phyloP scores from a whole-genome alignment of 176 grass and related monocot species.

The Carex myosuroides region DNA sequence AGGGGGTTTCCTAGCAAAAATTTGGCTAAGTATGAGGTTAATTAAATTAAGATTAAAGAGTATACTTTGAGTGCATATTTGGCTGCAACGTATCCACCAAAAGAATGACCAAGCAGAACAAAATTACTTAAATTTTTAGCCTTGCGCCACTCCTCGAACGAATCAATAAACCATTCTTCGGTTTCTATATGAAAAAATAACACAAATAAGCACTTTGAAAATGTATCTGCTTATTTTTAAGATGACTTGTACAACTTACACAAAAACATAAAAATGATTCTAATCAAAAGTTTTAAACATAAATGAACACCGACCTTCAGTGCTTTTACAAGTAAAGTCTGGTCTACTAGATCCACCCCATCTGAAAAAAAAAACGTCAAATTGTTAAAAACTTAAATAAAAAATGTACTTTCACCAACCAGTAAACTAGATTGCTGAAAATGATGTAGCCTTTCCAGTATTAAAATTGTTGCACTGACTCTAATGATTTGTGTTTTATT shows the following conservation, averaged over 20 bases:
- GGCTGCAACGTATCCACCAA: slow-evolving; percentile 93
- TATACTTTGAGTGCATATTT: slow-evolving; percentile 91
- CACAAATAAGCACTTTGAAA: slow-evolving; percentile 20
- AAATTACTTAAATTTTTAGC: slow-evolving; percentile 89
- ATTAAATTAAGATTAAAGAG: neutral
- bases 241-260: neutral
- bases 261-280: neutral
- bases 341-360: slow-evolving; percentile 99
- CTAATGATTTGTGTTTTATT: no score
- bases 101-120: slow-evolving; percentile 95
- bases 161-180: slow-evolving; percentile 97
- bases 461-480: neutral
- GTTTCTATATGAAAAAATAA: slow-evolving; percentile 57
- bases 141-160: slow-evolving; percentile 98
- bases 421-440: neutral
- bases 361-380: slow-evolving; percentile 34
- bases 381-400: neutral
- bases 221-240: neutral
- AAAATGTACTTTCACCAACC: neutral
- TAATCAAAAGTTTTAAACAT: neutral
- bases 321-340: slow-evolving; percentile 96
- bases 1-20: neutral
- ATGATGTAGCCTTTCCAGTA: neutral
- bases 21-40: neutral
- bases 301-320: slow-evolving; percentile 49